These are phyloP conservation scores for Annulohypoxylon maeteangense DNA, from an alignment of 495 filamentous ascomycete species.

Conservation along the genomic window DNA sequence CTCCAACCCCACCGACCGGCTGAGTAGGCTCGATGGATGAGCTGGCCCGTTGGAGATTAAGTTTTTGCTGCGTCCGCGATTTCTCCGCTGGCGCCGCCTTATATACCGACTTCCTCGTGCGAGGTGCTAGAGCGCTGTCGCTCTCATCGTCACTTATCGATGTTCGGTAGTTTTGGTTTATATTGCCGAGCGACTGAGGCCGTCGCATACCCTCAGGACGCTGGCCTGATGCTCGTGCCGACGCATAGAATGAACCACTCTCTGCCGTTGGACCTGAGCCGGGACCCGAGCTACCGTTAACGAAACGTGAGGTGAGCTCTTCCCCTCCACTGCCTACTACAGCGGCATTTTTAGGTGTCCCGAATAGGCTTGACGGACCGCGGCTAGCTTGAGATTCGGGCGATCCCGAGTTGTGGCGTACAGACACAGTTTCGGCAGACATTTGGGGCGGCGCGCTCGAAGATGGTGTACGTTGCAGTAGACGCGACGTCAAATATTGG, in stretches of 20 bases:
- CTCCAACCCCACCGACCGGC: conserved; percentile 51
- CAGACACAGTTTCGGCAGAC: conserved; percentile 65
- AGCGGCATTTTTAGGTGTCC: conserved; percentile 50
- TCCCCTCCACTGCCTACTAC: conserved; percentile 59
- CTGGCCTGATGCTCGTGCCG: conserved; percentile 24
- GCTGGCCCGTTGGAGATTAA: conserved; percentile 74
- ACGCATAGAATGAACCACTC: conserved; percentile 43
- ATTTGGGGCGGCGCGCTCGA: conserved; percentile 68
- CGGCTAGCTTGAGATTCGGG: conserved; percentile 49
- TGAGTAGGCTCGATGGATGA: conserved; percentile 69
- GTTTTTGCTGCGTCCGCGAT: conserved; percentile 75
- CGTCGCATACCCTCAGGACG: conserved; percentile 44
- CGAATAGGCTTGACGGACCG: conserved; percentile 52
- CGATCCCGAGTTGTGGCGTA: conserved; percentile 56
- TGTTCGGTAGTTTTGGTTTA: conserved; percentile 43
- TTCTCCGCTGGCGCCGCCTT: conserved; percentile 58
- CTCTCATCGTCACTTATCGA: conserved; percentile 52
- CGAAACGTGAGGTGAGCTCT: conserved; percentile 63
- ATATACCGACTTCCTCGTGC: conserved; percentile 44
- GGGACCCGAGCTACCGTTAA: conserved; percentile 56
- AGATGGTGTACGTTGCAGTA: conserved; percentile 67
- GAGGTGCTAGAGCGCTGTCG: conserved; percentile 51
- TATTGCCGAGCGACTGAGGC: conserved; percentile 52
- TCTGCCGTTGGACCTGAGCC: conserved; percentile 47
- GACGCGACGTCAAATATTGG: conserved; percentile 65